Base-by-base conservation (phyloP, 768 basidiomycete genomes). In the Pulveroboletus sp. region DNA sequence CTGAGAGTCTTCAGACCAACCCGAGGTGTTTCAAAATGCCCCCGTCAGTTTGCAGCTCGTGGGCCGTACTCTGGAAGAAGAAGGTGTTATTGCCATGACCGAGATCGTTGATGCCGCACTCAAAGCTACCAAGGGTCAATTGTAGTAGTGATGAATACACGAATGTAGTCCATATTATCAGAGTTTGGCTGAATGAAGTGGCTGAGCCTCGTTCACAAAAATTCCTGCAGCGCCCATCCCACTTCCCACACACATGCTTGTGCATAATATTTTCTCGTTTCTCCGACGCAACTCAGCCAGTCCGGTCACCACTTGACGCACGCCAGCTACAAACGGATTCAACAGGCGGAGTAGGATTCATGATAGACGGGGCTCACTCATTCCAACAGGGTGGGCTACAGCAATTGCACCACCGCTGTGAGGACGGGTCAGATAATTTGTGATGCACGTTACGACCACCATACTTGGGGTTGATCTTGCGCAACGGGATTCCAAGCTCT, bases 161-260 rank as follows among this genome's bases (percentile, higher is more conserved):
- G n/a, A n/a, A n/a, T n/a, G n/a, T n/a, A n/a, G n/a, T n/a, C n/a
- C n/a, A 29, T 27, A 11, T 11, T 7, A 24, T 49, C 45, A 63
- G 33, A 69, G 68, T 46, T 65, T 67, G 32, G 65, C 47, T 9
- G 49, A 33, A 36, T 43, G 49, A 21, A 43, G 41, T 14, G 57
- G 46, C 14, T 45, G 69, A 38, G 68, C 70, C 60, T 91, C 88
- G 58, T 89, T 89, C 14, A 91, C 82, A 50, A 90, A 85, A 32
- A 91, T 77, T 4, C 82, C 82, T 1, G 88, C 88, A 14, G 89
- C 87, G 6, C 89, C 91, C 92, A 94, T 92, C 16, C 92, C 92
- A 59, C 85, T 88, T 19, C 93, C 93, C 23, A 89, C 68, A 57
- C 82, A 84, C 82, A 84, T 84, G 49, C 87, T 89, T 3, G 92